These are phyloP conservation scores for Ophioceras dolichostomum DNA, from an alignment of 2,329 filamentous ascomycete genomes.

Conservation along the genomic window DNA sequence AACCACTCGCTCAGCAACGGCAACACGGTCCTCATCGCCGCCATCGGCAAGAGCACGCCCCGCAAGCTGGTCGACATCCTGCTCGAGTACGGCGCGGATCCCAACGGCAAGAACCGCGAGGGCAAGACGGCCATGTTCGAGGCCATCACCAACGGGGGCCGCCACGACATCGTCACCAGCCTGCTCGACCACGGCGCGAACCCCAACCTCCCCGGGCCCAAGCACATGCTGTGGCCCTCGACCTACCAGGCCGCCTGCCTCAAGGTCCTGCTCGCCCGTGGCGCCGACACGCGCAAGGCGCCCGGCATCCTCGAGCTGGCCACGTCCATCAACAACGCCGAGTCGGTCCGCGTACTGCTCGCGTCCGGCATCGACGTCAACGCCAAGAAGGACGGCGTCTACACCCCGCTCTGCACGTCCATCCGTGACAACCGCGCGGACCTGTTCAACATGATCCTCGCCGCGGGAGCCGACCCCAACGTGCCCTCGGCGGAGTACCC, in stretches of 20 bases:
- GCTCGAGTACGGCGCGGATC: conserved; percentile 45
- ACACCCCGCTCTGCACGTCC: conserved; percentile 14
- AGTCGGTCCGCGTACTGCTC: conserved; percentile 36
- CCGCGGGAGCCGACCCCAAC: conserved; percentile 24
- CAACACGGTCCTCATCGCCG: conserved; percentile 46
- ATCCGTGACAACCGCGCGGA: conserved; percentile 12
- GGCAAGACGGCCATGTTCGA: conserved; percentile 53
- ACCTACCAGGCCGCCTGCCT: conserved; percentile 46
- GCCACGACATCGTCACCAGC: conserved; percentile 41
- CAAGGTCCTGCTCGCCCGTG: conserved; percentile 42
- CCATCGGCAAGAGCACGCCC: conserved; percentile 47
- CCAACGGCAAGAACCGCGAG: conserved; percentile 45
- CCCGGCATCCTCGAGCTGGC: conserved; percentile 55
- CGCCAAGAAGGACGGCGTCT: conserved; percentile 14
- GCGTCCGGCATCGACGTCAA: conserved; percentile 13
- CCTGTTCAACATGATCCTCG: conserved; percentile 17
- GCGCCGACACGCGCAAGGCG: conserved; percentile 46
- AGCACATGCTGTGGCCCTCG: conserved; percentile 56
- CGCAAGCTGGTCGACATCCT: conserved; percentile 44
- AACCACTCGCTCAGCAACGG: conserved; percentile 40
- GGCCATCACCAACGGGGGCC: conserved; percentile 38
- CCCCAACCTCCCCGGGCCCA: conserved; percentile 55
- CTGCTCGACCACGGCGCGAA: conserved; percentile 46
- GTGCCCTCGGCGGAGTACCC: conserved; percentile 19
- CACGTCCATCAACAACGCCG: conserved; percentile 49